Base-by-base conservation (phyloP, 805 yeast genomes). In the Myxozyma neglecta region DNA sequence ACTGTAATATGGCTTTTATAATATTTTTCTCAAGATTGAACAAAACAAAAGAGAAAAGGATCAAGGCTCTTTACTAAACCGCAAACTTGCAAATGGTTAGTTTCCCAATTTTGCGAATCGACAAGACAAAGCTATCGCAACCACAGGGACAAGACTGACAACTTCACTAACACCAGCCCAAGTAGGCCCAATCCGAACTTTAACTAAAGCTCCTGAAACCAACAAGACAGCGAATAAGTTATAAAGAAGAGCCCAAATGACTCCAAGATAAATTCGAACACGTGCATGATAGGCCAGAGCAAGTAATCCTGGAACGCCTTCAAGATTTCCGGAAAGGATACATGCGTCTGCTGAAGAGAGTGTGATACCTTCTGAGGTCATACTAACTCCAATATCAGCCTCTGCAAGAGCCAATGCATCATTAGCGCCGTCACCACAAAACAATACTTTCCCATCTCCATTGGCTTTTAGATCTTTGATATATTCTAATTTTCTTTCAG, bases 381-480 rank as follows among this genome's bases (percentile, higher is more conserved):
- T 53, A 50, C 49, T 29, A 58, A 89, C 82, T 39, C 96, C 96
- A 60, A 90, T 90, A 75, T 89, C 90, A 0, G 96, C 96, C 10
- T 93, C 92, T 68, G 89, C 89, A 60, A 89, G 77, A 0, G 96
- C 96, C 69, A 96, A 96, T 74, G 96, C 89, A 71, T 89, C 96
- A 74, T 89, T 89, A 2, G 96, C 96, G 67, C 96, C 96, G 76
- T 89, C 96, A 34, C 96, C 96, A 76, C 96, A 89, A 71, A 89
- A 89, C 0, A 96, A 92, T 6, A 40, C 45, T 43, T 20, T 24
- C 10, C 52, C 49, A 11, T 20, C 16, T 24, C 16, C 16, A 10
- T 36, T 6, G 6, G 36, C 35, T 36, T 40, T 40, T 16, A 62
- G 63, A 4, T 32, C 36, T 20, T 43, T 35, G 37, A 62, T 62